Evolutionary conservation across 2,329 filamentous ascomycete genomes (phyloP).

Genomic region (Calonectria pauciramosa): DNA sequence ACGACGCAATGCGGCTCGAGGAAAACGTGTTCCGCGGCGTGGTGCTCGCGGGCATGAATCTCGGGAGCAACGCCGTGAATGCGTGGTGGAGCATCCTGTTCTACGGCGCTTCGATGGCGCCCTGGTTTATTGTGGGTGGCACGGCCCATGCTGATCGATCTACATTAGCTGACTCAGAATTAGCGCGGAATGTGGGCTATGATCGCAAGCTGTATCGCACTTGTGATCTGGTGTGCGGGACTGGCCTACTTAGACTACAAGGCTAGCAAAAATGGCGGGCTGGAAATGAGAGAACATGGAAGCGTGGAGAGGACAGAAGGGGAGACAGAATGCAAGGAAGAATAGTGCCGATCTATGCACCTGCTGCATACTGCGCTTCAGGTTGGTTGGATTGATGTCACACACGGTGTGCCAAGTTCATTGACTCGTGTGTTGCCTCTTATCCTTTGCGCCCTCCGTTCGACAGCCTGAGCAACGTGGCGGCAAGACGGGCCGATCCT

Average conservation of each 20-base stretch:
- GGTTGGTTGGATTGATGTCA: background rate
- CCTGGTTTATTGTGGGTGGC: conserved; percentile 71
- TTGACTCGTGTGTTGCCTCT: background rate
- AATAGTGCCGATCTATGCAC: background rate
- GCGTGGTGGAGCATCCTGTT: conserved; percentile 82
- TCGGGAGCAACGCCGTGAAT: conserved; percentile 77
- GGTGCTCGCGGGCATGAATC: conserved; percentile 80
- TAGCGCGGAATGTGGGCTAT: conserved; percentile 81
- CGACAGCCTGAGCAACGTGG: background rate
- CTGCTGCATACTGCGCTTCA: background rate
- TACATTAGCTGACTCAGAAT: conserved; percentile 27
- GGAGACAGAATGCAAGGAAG: background rate
- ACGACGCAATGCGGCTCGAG: conserved; percentile 76
- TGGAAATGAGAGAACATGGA: background rate
- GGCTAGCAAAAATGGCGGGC: background rate
- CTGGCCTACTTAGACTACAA: conserved; percentile 56
- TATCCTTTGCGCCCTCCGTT: background rate
- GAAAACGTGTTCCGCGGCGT: conserved; percentile 74
- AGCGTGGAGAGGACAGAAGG: background rate
- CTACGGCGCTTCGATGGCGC: conserved; percentile 76
- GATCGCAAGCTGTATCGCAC: conserved; percentile 73
- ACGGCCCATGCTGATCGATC: too few relatives aligned
- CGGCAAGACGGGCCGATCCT: background rate
- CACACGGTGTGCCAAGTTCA: background rate
- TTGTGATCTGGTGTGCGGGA: conserved; percentile 71